Evolutionary conservation across 1,284 basidiomycete species (phyloP), one percentile per base, ranked within the genome.

Genomic region (Ganoderma resinaceum): DNA sequence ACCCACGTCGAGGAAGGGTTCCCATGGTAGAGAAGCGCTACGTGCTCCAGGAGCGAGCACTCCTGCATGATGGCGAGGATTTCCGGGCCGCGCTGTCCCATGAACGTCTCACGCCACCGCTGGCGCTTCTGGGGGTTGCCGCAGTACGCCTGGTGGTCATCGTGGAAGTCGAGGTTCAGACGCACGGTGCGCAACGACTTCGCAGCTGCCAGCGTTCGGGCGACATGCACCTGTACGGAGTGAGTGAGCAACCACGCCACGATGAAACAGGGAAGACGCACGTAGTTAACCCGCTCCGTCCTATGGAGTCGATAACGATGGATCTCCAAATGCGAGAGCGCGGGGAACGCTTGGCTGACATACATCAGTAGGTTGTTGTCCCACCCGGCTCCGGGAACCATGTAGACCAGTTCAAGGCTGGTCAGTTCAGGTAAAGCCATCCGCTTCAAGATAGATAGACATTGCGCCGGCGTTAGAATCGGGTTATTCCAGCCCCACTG

Each of bases 321-420:
- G 3, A 67, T 20, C 49, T 67, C 58, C 7, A 64, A 12, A 26
- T 53, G 29, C 11, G 37, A 31, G n/a, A 67, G 58, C 26, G 23
- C 23, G 1, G 66, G 20, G 23, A 53, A 64, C 2, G 38, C 26
- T 2, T 23, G 2, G 7, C 35, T 14, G n/a, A 66, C 20, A 37
- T 66, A 46, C 6, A 5, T 38, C 2, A 69, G 52, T 2, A 66
- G 53, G 31, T 55, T 49, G 3, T 64, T 49, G 35, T 61, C 65
- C 20, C 60, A 43, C 0, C 38, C 3, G 1, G 33, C 49, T 6
- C 60, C 62, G 1, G 62, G 35, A 0, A 35, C 31, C 20, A 33
- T 23, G 53, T 64, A 69, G 14, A 65, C 53, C 3, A 70, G 68
- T 23, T 66, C 68, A 3, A 66, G 31, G 6, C 23, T 52, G 8